Percentiles rank a stretch among this genome's conserved stretches.
These are phyloP conservation scores for Taiozyma sp. DNA, from an alignment of 1,139 yeast species.

Conservation along the genomic window DNA sequence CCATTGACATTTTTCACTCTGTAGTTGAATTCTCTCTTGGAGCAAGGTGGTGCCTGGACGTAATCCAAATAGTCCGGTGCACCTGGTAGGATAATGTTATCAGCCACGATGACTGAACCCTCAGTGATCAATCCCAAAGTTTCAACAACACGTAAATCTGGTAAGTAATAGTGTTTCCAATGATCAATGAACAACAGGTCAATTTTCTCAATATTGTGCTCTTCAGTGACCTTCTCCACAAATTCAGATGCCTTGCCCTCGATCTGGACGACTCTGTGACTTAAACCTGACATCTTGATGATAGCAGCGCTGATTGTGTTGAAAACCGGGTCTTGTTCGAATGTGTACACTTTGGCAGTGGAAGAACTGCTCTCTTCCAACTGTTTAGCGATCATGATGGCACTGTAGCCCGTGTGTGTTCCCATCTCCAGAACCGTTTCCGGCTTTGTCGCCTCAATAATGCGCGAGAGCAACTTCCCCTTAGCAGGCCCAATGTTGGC, in stretches of 20 bases:
- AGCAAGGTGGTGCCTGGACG: constrained; percentile 35
- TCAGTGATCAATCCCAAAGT: constrained; percentile 34
- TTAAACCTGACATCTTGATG: constrained; percentile 28
- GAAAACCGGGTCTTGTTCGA: constrained; percentile 25
- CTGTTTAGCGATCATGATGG: constrained; percentile 28
- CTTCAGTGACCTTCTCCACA: constrained; percentile 23
- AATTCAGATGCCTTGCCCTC: constrained; percentile 33
- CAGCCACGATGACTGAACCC: constrained; percentile 39
- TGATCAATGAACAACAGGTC: constrained; percentile 42
- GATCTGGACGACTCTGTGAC: constrained; percentile 23
- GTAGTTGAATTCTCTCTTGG: constrained; percentile 29
- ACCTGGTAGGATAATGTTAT: constrained; percentile 36
- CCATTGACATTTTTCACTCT: constrained; percentile 29
- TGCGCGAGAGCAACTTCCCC: constrained; percentile 23
- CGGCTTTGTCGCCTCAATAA: constrained; percentile 32
- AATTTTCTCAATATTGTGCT: constrained; percentile 17
- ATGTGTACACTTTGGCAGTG: constrained; percentile 29
- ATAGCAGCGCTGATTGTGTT: constrained; percentile 23
- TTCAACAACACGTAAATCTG: constrained; percentile 40
- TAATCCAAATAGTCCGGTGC: constrained; percentile 38
- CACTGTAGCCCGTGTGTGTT: constrained; percentile 40
- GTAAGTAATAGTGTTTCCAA: constrained; percentile 34
- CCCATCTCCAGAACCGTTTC: constrained; percentile 38
- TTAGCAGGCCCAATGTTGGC: constrained; percentile 35
- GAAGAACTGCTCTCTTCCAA: constrained; percentile 17